Base-by-base conservation (phyloP, 2,329 filamentous ascomycete species). In the Colletotrichum lupini region DNA sequence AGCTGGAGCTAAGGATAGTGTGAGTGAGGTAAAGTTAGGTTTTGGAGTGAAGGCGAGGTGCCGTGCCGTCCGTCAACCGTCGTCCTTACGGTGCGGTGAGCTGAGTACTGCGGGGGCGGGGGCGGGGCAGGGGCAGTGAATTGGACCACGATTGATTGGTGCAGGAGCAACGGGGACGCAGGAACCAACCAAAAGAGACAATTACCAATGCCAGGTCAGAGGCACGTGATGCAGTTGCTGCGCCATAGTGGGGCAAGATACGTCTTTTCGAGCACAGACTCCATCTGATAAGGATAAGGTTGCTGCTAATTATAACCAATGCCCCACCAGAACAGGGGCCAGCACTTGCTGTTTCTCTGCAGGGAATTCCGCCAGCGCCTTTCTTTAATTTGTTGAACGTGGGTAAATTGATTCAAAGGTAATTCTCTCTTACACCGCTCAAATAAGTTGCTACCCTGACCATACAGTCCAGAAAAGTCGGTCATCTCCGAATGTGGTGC, bases 201-300 rank as follows among this genome's bases (percentile, higher is more conserved):
- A 73, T 69, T 73, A 68, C 53, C 30, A 72, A 63, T 16, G 6
- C 9, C 6, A n/a, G 16, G 42, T 1, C 1, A 3, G 1, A 9
- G 6, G 14, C 70, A 73, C 70, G 70, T 73, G 70, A 69, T 26
- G 32, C 56, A 35, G 59, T 14, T n/a, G 42, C 59, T 28, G 16
- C n/a, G 5, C 22, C 28, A 37, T n/a, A 26, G 32, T 16, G 32
- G 57, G 6, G 5, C 12, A 1, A 3, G 11, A 3, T 22, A 11
- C 2, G 59, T 24, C 68, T 72, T 67, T 67, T 35, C 16, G 67
- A 49, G 68, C 56, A 32, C 22, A 28, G n/a, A 26, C 22, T 32
- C 30, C 57, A 67, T 67, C 37, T 67, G 68, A 72, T 72, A 67
- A 72, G 62, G 61, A 66, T 49, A 49, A 49, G 42, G 16, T 49